Conservation (phyloP, 345 rosid species). For the Pseudoturritis turrita region DNA sequence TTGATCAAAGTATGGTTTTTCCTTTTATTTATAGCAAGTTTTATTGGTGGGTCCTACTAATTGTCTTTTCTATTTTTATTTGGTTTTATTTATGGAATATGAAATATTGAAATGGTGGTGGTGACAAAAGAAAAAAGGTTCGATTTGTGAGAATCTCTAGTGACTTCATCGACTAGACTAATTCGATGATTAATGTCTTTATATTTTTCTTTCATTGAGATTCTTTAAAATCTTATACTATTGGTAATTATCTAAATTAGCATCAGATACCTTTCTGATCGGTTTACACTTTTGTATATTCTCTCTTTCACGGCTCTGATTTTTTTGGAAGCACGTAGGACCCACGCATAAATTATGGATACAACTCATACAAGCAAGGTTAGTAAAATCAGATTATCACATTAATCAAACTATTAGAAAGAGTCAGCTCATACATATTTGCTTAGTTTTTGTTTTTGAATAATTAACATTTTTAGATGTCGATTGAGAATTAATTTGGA, state of each 20-base stretch:
- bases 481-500: background rate
- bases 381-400: background rate
- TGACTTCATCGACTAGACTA: slow-evolving; percentile 27
- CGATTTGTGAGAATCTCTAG: slow-evolving; percentile 27
- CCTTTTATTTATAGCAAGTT: slow-evolving; percentile 29
- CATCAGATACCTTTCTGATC: slow-evolving; percentile 37
- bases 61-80: slow-evolving; percentile 13
- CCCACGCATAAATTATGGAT: slow-evolving; percentile 16
- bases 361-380: background rate
- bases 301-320: slow-evolving; percentile 31
- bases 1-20: slow-evolving; percentile 9
- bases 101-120: background rate
- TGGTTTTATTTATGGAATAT: background rate
- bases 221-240: background rate
- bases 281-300: slow-evolving; percentile 19
- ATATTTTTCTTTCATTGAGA: slow-evolving; percentile 5
- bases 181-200: slow-evolving; percentile 27
- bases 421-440: background rate
- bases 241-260: slow-evolving; percentile 4
- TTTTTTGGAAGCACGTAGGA: slow-evolving; percentile 15
- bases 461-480: background rate
- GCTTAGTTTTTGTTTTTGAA: too few species aligned
- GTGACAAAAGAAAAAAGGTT: background rate
- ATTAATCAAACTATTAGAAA: background rate
- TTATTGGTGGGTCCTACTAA: slow-evolving; percentile 26